Percentiles rank a stretch among this genome's conserved stretches.
Conservation (phyloP, 768 basidiomycete genomes). For the Agrocybe praecox region DNA sequence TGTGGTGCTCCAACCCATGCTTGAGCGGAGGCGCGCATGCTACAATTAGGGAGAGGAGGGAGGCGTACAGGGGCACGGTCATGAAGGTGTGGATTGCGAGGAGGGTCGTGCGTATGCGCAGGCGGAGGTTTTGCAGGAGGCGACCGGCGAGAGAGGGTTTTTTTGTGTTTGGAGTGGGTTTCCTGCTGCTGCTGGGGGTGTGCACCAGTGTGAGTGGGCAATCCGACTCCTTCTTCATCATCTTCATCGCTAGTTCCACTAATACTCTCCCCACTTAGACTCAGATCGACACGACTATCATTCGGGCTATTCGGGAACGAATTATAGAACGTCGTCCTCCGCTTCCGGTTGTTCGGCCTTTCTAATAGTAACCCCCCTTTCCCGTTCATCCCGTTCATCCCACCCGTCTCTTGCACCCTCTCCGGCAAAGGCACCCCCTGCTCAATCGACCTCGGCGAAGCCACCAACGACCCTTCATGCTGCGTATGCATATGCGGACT, state of each 20-base stretch:
- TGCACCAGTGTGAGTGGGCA: neutral
- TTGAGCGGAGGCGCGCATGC: conserved; percentile 54
- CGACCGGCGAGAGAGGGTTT: too few species aligned
- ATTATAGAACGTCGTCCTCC: conserved; percentile 53
- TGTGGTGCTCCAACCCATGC: conserved; percentile 60
- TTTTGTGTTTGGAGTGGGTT: too few species aligned
- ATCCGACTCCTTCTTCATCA: neutral
- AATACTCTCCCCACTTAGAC: conserved; percentile 25
- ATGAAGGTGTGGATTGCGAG: neutral
- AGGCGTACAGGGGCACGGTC: conserved; percentile 4
- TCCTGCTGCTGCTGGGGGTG: too few species aligned
- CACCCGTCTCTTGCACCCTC: too few species aligned
- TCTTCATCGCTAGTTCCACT: conserved; percentile 15
- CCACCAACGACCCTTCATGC: neutral
- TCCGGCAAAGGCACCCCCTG: neutral
- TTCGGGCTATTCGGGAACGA: conserved; percentile 68
- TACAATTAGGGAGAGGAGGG: neutral
- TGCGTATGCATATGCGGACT: neutral
- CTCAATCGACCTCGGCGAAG: too few species aligned
- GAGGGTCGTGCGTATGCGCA: too few species aligned
- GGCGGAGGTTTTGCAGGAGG: too few species aligned
- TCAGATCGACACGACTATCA: conserved; percentile 36
- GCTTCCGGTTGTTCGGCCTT: conserved; percentile 20
- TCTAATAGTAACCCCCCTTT: too few species aligned
- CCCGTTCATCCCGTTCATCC: too few species aligned